Evolutionary conservation across 202 grass and related monocot genomes (phyloP).

Genomic region (Saccharum hybrid): DNA sequence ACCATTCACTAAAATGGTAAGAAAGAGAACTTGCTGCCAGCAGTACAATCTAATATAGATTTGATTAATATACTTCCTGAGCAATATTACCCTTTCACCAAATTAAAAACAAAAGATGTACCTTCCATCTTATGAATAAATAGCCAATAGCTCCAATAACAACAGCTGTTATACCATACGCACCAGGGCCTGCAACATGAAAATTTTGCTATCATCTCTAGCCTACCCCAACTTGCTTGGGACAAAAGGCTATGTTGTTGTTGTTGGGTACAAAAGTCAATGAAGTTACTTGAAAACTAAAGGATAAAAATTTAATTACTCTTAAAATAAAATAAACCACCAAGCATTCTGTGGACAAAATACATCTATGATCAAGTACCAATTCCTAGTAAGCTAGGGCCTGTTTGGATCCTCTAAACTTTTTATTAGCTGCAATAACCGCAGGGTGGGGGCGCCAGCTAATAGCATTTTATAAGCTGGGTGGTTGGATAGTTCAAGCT

Average conservation of each 20-base stretch:
- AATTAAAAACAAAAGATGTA: conserved; percentile 40
- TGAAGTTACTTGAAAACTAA: background rate
- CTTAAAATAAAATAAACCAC: background rate
- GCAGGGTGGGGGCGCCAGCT: background rate
- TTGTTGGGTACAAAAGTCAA: conserved; percentile 18
- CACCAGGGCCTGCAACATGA: conserved; percentile 60
- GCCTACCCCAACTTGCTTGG: no score
- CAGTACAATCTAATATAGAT: background rate
- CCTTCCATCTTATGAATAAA: conserved; percentile 91
- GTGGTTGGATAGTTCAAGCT: background rate
- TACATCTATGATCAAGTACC: background rate
- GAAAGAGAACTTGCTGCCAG: conserved; percentile 3
- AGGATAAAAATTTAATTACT: background rate
- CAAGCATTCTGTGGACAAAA: background rate
- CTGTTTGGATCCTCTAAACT: background rate
- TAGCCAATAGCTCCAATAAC: conserved; percentile 79
- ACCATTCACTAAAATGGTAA: conserved; percentile 1
- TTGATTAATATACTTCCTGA: conserved; percentile 5
- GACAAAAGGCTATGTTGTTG: no score
- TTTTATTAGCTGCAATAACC: background rate
- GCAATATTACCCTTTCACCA: background rate
- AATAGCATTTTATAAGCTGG: background rate
- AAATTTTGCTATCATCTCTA: background rate
- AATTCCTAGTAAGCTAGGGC: background rate
- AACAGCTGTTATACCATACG: conserved; percentile 67